A percentile compares a stretch with the other conserved stretches of the same genome.
These are phyloP conservation scores for Claviceps pusilla DNA, from an alignment of 2,329 filamentous ascomycete species.

Conservation along the genomic window DNA sequence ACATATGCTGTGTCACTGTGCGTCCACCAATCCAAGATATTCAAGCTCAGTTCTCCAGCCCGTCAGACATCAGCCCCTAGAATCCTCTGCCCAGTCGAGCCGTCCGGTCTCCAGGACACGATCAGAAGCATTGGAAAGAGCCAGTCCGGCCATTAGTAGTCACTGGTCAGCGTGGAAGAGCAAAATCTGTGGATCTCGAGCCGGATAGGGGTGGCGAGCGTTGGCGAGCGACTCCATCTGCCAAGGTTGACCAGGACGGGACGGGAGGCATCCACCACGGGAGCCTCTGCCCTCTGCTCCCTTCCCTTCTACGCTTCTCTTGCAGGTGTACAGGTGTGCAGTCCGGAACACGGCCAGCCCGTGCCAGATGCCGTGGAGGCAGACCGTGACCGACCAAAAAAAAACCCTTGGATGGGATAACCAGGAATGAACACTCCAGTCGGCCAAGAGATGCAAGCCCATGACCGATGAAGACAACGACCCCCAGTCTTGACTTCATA, in stretches of 20 bases:
- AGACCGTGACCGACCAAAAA: neutral
- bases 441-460: neutral
- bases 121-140: neutral
- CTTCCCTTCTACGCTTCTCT: neutral
- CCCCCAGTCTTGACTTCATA: neutral
- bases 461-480: constrained; percentile 2
- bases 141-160: neutral
- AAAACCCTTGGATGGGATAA: neutral
- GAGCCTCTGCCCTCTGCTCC: neutral
- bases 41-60: neutral
- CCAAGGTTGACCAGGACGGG: neutral
- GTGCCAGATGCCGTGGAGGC: neutral
- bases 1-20: neutral
- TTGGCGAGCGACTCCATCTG: neutral
- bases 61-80: neutral
- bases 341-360: neutral
- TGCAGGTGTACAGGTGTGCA: neutral
- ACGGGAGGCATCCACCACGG: neutral
- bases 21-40: neutral
- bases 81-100: neutral
- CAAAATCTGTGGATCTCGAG: neutral
- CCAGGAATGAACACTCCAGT: neutral
- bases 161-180: neutral
- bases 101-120: neutral
- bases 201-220: neutral